A percentile compares a stretch with the other conserved stretches of the same genome.
These are phyloP conservation scores for Phenoliferia sp. DNA, from an alignment of 1,284 basidiomycete genomes.

Conservation along the genomic window DNA sequence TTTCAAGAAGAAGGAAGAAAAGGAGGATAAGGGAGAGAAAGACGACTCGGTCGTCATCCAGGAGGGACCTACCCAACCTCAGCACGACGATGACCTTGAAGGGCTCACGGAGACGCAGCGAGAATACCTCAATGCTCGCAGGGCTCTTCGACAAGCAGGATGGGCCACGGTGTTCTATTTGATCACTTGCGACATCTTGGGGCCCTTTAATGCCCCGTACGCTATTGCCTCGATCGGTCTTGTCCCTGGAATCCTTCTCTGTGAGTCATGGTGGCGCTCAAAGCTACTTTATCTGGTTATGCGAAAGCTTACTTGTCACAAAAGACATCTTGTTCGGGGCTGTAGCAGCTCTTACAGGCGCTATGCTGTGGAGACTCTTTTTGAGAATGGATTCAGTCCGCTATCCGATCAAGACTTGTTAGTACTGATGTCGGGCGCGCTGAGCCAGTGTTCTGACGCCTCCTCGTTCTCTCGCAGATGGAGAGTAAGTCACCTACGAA, in stretches of 20 bases:
- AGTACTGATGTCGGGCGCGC: too few species aligned
- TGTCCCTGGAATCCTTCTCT: constrained; percentile 50
- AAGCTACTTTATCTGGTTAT: too few species aligned
- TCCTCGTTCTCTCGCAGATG: too few species aligned
- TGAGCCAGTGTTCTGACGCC: too few species aligned
- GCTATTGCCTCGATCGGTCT: constrained; percentile 58
- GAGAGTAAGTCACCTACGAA: too few species aligned
- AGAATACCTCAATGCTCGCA: constrained; percentile 52
- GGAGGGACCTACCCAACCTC: not conserved
- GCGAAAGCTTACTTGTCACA: too few species aligned
- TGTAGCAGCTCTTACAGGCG: constrained; percentile 52
- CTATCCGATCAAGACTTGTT: constrained; percentile 49
- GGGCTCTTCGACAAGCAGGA: constrained; percentile 34
- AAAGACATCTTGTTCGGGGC: constrained; percentile 23
- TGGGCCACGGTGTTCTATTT: constrained; percentile 53
- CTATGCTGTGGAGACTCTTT: constrained; percentile 57
- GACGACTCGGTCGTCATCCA: not conserved
- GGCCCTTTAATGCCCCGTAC: constrained; percentile 60
- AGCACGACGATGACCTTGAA: not conserved
- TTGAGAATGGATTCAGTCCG: constrained; percentile 55
- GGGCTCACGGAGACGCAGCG: not conserved
- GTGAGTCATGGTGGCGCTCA: too few species aligned
- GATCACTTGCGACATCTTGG: constrained; percentile 45
- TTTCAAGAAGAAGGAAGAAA: not conserved
- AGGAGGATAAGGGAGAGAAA: not conserved